Conservation (phyloP, 192 early-diverging fungal species). For the Funneliformis mosseae region DNA sequence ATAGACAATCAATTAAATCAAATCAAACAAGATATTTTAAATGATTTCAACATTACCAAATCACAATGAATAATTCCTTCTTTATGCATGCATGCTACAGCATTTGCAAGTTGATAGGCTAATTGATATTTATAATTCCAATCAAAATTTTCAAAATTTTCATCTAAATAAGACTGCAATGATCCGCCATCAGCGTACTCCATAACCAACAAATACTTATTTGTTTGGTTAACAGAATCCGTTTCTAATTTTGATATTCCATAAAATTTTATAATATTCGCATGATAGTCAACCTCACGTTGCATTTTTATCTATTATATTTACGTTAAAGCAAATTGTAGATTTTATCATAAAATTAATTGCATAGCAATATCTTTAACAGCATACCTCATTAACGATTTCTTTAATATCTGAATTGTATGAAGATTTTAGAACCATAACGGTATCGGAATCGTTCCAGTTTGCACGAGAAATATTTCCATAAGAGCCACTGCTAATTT, state of each 20-base stretch:
- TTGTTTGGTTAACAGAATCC: not conserved
- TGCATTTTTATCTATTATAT: not conserved
- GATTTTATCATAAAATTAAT: too few relatives aligned
- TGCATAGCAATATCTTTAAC: too few relatives aligned
- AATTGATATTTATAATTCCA: not conserved
- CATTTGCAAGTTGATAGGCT: not conserved
- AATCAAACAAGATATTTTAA: not conserved
- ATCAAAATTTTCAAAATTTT: not conserved
- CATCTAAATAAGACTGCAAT: not conserved
- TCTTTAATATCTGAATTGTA: too few relatives aligned
- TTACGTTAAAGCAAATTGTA: too few relatives aligned
- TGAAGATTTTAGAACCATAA: too few relatives aligned
- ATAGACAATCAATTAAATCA: too few relatives aligned
- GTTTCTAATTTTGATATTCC: not conserved
- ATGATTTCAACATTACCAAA: not conserved
- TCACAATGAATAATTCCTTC: not conserved
- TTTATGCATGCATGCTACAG: not conserved
- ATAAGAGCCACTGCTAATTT: too few relatives aligned
- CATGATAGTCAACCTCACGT: not conserved
- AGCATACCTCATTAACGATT: too few relatives aligned
- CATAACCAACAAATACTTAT: not conserved
- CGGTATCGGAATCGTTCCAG: too few relatives aligned
- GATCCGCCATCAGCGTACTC: not conserved
- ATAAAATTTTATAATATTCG: slow-evolving; percentile 1
- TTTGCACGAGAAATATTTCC: too few relatives aligned